Evolutionary conservation across 2,329 filamentous ascomycete species (phyloP).

Genomic region (Alternaria postmessia): DNA sequence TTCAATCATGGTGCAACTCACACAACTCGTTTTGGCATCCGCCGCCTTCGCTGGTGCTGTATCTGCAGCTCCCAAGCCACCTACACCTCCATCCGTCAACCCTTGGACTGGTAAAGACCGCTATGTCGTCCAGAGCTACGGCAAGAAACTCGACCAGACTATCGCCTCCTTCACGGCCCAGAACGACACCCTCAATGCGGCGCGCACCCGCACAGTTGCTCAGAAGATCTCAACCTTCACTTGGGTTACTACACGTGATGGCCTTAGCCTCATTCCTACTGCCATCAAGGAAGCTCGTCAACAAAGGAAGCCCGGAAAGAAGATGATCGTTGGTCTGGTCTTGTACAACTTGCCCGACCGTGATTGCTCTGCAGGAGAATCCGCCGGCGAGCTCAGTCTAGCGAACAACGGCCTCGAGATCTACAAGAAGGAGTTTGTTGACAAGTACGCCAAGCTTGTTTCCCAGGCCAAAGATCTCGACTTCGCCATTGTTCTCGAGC

Average conservation of each 20-base stretch:
- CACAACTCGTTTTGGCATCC: slow-evolving; percentile 32
- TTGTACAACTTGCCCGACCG: slow-evolving; percentile 96
- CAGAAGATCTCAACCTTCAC: slow-evolving; percentile 39
- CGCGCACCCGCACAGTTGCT: slow-evolving; percentile 37
- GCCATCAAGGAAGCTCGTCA: slow-evolving; percentile 34
- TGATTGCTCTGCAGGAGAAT: slow-evolving; percentile 81
- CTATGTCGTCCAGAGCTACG: slow-evolving; percentile 31
- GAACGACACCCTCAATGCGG: slow-evolving; percentile 37
- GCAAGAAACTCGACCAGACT: slow-evolving; percentile 39
- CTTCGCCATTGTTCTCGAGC: slow-evolving; percentile 42
- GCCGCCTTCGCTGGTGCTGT: slow-evolving; percentile 27
- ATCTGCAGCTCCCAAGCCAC: slow-evolving; percentile 26
- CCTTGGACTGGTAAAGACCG: slow-evolving; percentile 36
- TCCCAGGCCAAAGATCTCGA: slow-evolving; percentile 35
- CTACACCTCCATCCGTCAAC: too few relatives aligned
- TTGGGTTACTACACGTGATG: slow-evolving; percentile 35
- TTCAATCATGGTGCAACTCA: slow-evolving; percentile 37
- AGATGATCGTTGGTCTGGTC: slow-evolving; percentile 57
- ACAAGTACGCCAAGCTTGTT: slow-evolving; percentile 36
- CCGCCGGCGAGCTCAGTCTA: slow-evolving; percentile 79
- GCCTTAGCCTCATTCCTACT: slow-evolving; percentile 27
- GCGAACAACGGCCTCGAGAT: slow-evolving; percentile 54
- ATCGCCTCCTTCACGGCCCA: slow-evolving; percentile 32
- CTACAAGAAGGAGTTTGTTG: slow-evolving; percentile 42
- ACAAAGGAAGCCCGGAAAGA: slow-evolving; percentile 27